Base-by-base conservation (phyloP, 2,329 filamentous ascomycete species). In the Lithohypha guttulata region DNA sequence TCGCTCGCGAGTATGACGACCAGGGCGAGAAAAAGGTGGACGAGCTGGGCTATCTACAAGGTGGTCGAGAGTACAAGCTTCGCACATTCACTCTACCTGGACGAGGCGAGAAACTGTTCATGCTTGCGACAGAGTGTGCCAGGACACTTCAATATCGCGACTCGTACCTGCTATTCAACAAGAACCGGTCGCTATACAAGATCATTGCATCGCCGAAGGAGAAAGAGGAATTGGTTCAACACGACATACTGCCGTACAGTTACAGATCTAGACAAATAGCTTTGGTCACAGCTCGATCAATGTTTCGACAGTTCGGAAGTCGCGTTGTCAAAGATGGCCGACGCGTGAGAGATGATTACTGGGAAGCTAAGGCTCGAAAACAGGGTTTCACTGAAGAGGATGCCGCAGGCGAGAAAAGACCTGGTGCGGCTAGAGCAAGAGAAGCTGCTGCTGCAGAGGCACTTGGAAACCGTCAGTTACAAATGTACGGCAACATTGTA, bases 341-440 rank as follows among this genome's bases (percentile, higher is more conserved):
- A 46, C 73, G 91, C 42, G 91, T 98, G 28, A 80, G 91, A 34
- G 91, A 98, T 62, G 91, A 98, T 59, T 98, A 98, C 62, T 98
- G 91, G 91, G 91, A 96, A 61, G 84, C 81, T 55, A 96, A 96
- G 63, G 91, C 91, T 6, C 75, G 83, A 33, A 98, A 96, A 63
- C 91, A 98, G 62, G 91, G 91, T 8, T 98, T 98, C 57, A 98
- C 91, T 1, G 91, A 98, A 59, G 86, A 93, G 47, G 91, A 98
- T 60, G 71, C 87, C 35, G 91, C 91, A 3, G 91, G 91, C 27
- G 91, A 98, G 64, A 96, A 98, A 68, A 74, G 91, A 48, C 91
- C 91, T 4, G 91, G 91, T 39, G 87, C 84, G 26, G 79, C 85
- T 42, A 94, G 93, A 65, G 82, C 83, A 45, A 74, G 89, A 55